Base-by-base conservation (phyloP, 2,329 filamentous ascomycete species). In the Epichloe glyceriae region DNA sequence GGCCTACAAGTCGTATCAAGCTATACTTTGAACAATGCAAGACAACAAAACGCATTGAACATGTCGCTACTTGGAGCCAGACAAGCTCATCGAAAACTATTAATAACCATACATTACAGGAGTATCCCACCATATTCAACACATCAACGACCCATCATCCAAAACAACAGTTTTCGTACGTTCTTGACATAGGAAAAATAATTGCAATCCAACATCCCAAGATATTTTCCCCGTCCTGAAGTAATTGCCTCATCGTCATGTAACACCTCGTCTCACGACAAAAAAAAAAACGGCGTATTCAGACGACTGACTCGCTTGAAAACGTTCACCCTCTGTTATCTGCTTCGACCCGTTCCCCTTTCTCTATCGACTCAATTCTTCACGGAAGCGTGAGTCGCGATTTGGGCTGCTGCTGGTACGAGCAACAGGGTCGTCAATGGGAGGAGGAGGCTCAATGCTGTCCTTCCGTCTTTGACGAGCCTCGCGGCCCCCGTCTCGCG, bases 371-470 rank as follows among this genome's bases (percentile, higher is more conserved):
- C 66, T 60, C 50, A 82, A 71, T 54, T 76, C 74, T 65, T 84
- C 80, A 46, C 68, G 69, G 56, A 84, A 84, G 56, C 70, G 75
- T 39, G 79, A 80, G 54, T 78, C 76, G 49, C 79, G 67, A 4
- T 66, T 72, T 0, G 78, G 77, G 61, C 77, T 82, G 48, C 69
- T 70, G 45, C 71, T 71, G 46, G 68, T 66, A n/a, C 64, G 62
- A 19, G 55, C 56, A 0, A 57, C 60, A 15, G 61, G 57, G 12
- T 68, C 67, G 35, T 56, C 59, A 7, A 73, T 62, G 2, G 60
- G 63, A 12, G 61, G 60, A 1, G 72, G 73, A 8, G 71, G 66
- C 22, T 65, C 65, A 12, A 73, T 63, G 19, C 58, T 57, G 6
- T 52, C 38, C 17, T 52, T 19, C 4, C 50, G 47, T 30, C 54